Base-by-base conservation (phyloP, 1,139 yeast genomes). In the Geotrichum histeridarum region DNA sequence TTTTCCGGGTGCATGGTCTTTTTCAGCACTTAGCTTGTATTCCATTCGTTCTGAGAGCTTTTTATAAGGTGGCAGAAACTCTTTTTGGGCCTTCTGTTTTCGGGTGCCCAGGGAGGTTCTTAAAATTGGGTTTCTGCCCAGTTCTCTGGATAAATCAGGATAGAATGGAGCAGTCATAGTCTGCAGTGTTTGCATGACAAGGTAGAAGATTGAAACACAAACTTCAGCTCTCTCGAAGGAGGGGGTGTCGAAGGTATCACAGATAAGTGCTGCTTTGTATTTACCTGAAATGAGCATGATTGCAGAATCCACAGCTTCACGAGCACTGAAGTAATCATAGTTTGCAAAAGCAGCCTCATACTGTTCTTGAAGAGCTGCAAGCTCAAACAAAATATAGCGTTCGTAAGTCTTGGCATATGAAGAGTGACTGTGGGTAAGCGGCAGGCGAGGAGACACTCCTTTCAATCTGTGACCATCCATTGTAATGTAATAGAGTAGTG, bases 381-480 rank as follows among this genome's bases (percentile, higher is more conserved):
- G 45, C 39, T 48, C 37, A 11, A 17, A 18, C 18, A 48, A 15
- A 11, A 35, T 39, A 36, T 17, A 48, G 22, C 11, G 15, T 12
- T 48, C 51, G 18, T 48, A 48, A 18, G 38, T n/a, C 11, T 39
- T 36, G 6, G 39, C 45, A 8, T 43, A 12, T 14, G 14, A 17
- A 27, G 7, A 39, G 30, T 42, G 36, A 11, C 27, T 15, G 15
- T 12, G 2, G 22, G 17, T 8, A 18, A 39, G 45, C 8, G 43
- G 44, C 32, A 15, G n/a, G n/a, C 17, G 9, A 1, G 37, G 44
- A 2, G 45, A 15, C 2, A 37, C 38, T 3, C 45, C 45, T 12
- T 8, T 9, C 18, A 48, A 17, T 6, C 22, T n/a, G 8, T 12
- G 38, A 11, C 31, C 1, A n/a, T 15, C 2, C 17, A 15, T 33